Evolutionary conservation across 1,284 basidiomycete genomes (phyloP).

Genomic region (Apiotrichum gamsii): DNA sequence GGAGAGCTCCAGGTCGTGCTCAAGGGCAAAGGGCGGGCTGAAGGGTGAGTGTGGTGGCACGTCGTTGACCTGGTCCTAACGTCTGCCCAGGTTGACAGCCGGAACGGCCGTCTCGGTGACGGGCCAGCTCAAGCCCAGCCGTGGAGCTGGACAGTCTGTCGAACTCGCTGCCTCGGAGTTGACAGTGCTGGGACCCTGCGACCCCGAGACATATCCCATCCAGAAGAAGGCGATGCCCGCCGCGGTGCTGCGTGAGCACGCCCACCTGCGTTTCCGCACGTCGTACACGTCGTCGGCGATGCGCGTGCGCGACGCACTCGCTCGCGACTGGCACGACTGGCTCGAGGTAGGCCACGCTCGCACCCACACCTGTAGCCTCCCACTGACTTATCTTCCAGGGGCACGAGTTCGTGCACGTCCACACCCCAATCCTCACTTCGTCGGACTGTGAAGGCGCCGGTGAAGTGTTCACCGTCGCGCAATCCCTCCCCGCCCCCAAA

Average conservation of each 20-base stretch:
- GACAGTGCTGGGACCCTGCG: slow-evolving; percentile 65
- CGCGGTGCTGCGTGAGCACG: slow-evolving; percentile 72
- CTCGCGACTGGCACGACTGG: slow-evolving; percentile 55
- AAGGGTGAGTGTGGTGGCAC: slow-evolving; percentile 27
- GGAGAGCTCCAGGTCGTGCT: slow-evolving; percentile 72
- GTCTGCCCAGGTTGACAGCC: slow-evolving; percentile 54
- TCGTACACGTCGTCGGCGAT: slow-evolving; percentile 64
- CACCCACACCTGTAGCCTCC: not conserved
- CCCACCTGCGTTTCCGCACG: slow-evolving; percentile 76
- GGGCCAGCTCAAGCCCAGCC: slow-evolving; percentile 61
- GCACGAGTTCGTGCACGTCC: slow-evolving; percentile 69
- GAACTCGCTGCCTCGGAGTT: slow-evolving; percentile 66
- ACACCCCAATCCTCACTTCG: slow-evolving; percentile 81
- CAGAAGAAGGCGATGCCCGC: slow-evolving; percentile 72
- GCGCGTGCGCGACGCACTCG: slow-evolving; percentile 60
- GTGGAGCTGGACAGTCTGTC: slow-evolving; percentile 61
- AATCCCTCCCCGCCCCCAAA: slow-evolving; percentile 7
- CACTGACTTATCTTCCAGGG: slow-evolving; percentile 51
- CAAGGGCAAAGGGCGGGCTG: slow-evolving; percentile 44
- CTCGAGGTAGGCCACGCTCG: slow-evolving; percentile 56
- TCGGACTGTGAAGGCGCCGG: slow-evolving; percentile 98
- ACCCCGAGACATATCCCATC: slow-evolving; percentile 77
- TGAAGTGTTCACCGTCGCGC: slow-evolving; percentile 70
- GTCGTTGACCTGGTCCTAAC: not conserved
- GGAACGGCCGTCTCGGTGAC: slow-evolving; percentile 64